phyloP scores from a whole-genome alignment of 768 basidiomycete species.

The Hypholoma fasciculare region DNA sequence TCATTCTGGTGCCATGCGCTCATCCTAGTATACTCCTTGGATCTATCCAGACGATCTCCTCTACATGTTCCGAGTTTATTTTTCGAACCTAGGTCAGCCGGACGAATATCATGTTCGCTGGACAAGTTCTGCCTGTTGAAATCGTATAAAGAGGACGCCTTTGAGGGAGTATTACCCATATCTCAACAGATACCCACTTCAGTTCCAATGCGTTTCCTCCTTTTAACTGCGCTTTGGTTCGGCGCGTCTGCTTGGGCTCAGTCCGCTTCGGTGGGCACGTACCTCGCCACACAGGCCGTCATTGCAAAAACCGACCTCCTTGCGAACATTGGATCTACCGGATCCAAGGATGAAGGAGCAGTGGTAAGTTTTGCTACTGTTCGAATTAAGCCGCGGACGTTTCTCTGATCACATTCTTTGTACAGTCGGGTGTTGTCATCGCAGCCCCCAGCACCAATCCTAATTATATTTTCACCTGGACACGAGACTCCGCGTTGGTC shows the following conservation, averaged over 20 bases:
- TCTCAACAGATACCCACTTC: background rate
- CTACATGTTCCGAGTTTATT: background rate
- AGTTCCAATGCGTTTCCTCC: constrained; percentile 32
- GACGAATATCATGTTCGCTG: background rate
- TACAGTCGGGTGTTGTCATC: constrained; percentile 54
- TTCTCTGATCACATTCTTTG: constrained; percentile 4
- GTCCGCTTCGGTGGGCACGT: constrained; percentile 40
- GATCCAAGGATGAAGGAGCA: constrained; percentile 54
- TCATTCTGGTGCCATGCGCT: background rate
- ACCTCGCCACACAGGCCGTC: constrained; percentile 47
- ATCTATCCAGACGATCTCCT: background rate
- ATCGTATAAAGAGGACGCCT: constrained; percentile 7
- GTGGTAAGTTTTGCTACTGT: constrained; percentile 21
- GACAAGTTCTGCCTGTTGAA: background rate
- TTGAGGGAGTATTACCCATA: background rate
- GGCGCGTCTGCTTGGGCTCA: constrained; percentile 24
- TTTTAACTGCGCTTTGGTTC: constrained; percentile 25
- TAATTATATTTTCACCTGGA: constrained; percentile 75
- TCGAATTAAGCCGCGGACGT: background rate
- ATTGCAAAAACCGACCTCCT: constrained; percentile 60
- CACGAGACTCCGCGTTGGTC: constrained; percentile 72
- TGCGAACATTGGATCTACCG: constrained; percentile 64
- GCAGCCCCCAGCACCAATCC: constrained; percentile 57
- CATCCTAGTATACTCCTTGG: background rate
- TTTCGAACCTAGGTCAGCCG: background rate